Base-by-base conservation (phyloP, 1,284 basidiomycete genomes). In the Boletus austroedulis region DNA sequence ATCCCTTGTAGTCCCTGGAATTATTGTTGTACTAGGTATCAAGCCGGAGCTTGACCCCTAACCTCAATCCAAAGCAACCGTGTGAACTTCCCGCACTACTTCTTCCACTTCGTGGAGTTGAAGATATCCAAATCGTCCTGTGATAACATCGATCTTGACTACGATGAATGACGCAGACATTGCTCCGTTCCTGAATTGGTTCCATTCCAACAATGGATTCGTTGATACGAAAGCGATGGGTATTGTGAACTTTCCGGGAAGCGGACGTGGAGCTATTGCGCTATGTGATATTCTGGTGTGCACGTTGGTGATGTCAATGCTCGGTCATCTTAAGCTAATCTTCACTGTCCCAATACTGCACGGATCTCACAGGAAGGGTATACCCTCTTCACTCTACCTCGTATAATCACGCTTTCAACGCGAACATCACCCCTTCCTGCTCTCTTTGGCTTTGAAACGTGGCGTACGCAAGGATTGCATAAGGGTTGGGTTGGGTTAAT, bases 401-500 rank as follows among this genome's bases (percentile, higher is more conserved):
- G 92, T 14, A 70, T 79, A 11, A 70, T 94, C 45, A 84, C 93
- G 2, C 81, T 99, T 23, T 94, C 94, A 0, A 87, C 86, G 3
- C 82, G 85, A 32, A 95, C 92, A 0, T 93, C 89, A 1, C 63
- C 75, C 0, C 79, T 97, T 2, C 85, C 85, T 1, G 60, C 71
- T 14, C 77, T 81, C 4, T 77, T 94, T 52, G 85, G 86, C 14
- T 58, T 72, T 5, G 75, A 78, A 7, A 80, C 81, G 40, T 95
- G 92, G 93, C 82, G 73, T 67, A 73, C 70, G 50, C 72, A 77
- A 58, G 71, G 75, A 24, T 73, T 95, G 56, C 79, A 87, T 53
- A 76, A 81, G 53, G 92, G 94, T 2, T 98, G 95, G 95, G 77
- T 83, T 2, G 90, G 90, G 1, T 77, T 98, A 43, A 98, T 98